A percentile compares a stretch with the other conserved stretches of the same genome.
Conservation (phyloP, 75 land plant genomes). For the Cryptomeria japonica region DNA sequence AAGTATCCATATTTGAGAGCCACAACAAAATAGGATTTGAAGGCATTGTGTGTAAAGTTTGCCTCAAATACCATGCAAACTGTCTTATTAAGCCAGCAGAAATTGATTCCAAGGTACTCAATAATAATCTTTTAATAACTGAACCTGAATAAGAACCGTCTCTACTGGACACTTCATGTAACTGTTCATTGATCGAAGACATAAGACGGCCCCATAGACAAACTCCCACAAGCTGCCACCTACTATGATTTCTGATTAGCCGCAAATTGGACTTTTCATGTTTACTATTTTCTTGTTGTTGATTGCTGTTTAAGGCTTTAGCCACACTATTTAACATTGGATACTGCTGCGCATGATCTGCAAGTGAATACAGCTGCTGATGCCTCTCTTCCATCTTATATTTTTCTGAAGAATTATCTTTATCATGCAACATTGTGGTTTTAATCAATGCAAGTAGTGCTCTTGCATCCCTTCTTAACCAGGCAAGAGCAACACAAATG, state of each 20-base stretch:
- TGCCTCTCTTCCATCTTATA: conserved; percentile 20
- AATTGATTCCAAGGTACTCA: conserved; percentile 19
- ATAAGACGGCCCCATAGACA: conserved; percentile 62
- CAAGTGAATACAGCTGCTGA: conserved; percentile 17
- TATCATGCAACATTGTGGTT: conserved; percentile 24
- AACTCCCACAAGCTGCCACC: conserved; percentile 62
- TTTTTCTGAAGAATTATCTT: conserved; percentile 19
- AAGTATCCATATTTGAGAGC: not conserved
- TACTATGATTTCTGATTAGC: conserved; percentile 35
- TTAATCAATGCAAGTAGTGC: conserved; percentile 39
- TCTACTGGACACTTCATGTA: conserved; percentile 14
- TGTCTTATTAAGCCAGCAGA: conserved; percentile 30
- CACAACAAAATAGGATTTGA: conserved; percentile 4
- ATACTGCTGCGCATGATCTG: not conserved
- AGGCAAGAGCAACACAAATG: conserved; percentile 47
- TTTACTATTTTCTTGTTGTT: conserved; percentile 6
- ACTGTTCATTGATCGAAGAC: conserved; percentile 31
- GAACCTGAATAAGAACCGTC: not conserved
- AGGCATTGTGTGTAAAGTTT: conserved; percentile 11
- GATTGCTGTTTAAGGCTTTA: not conserved
- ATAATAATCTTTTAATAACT: conserved; percentile 16
- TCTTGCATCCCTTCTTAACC: conserved; percentile 41
- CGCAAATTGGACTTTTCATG: not conserved
- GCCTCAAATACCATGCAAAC: conserved; percentile 25
- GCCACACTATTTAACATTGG: not conserved